Conservation (phyloP, 108 stramenopile species). For the Nannochloropsis gaditana region DNA sequence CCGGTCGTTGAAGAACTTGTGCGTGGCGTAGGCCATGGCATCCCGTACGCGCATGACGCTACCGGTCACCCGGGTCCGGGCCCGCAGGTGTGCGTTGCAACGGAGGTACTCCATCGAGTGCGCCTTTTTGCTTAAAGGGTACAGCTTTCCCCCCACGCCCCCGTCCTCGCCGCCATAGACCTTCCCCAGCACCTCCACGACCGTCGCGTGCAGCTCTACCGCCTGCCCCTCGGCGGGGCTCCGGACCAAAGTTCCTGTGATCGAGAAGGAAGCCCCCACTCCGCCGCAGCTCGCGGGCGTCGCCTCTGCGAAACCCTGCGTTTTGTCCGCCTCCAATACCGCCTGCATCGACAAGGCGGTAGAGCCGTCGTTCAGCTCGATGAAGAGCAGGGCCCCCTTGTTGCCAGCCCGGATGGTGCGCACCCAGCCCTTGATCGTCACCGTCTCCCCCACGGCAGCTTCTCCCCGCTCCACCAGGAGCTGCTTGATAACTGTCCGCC, state of each 20-base stretch:
- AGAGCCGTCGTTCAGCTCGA: constrained; percentile 76
- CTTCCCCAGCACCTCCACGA: constrained; percentile 56
- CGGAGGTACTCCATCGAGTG: constrained; percentile 70
- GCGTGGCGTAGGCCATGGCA: constrained; percentile 72
- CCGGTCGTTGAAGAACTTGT: constrained; percentile 71
- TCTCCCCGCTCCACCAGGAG: constrained; percentile 30
- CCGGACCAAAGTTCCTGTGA: constrained; percentile 59
- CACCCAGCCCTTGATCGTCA: constrained; percentile 72
- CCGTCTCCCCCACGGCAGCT: constrained; percentile 51
- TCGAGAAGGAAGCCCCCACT: constrained; percentile 60
- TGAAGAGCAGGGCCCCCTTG: constrained; percentile 63
- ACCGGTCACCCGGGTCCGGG: constrained; percentile 60
- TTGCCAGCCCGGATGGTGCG: constrained; percentile 60
- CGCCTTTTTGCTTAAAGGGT: constrained; percentile 56
- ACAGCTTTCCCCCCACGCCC: constrained; percentile 21
- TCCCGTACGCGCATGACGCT: constrained; percentile 69
- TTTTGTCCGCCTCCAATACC: constrained; percentile 50
- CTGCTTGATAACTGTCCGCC: constrained; percentile 26
- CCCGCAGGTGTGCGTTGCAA: constrained; percentile 66
- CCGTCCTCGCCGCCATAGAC: constrained; percentile 54
- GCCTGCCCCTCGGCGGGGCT: constrained; percentile 60
- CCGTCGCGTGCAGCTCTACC: constrained; percentile 61
- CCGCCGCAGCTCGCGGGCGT: constrained; percentile 48
- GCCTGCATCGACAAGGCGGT: constrained; percentile 55
- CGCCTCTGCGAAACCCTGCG: constrained; percentile 57